phyloP scores from a whole-genome alignment of 495 filamentous ascomycete species.

The Penicillium verhagenii region DNA sequence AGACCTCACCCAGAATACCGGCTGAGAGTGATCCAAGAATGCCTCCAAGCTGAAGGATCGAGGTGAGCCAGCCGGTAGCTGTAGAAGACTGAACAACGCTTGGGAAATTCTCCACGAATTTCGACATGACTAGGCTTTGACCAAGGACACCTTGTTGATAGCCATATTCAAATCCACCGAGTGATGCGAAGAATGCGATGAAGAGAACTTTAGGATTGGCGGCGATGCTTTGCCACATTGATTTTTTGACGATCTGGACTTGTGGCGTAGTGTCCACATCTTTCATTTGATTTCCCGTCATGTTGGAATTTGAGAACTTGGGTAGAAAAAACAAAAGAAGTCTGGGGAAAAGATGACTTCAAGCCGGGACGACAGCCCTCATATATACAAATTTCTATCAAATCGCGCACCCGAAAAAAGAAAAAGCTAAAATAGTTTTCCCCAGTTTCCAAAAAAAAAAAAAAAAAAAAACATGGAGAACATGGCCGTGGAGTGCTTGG shows the following conservation, averaged over 20 bases:
- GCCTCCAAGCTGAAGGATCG: conserved; percentile 74
- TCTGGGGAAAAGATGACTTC: not conserved
- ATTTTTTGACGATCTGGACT: conserved; percentile 25
- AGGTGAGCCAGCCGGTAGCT: conserved; percentile 45
- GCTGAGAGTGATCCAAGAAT: conserved; percentile 67
- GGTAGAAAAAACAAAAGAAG: not conserved
- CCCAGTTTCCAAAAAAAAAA: no score
- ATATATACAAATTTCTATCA: conserved; percentile 5
- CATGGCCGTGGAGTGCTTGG: no score
- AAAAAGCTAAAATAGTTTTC: no score
- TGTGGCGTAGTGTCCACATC: conserved; percentile 23
- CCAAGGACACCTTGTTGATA: conserved; percentile 48
- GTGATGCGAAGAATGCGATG: conserved; percentile 46
- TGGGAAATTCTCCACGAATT: conserved; percentile 45
- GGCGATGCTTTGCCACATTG: conserved; percentile 33
- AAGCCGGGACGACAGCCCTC: not conserved
- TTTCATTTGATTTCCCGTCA: conserved; percentile 16
- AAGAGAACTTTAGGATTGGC: conserved; percentile 40
- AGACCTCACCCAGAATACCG: conserved; percentile 54
- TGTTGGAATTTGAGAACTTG: conserved; percentile 4
- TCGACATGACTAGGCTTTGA: conserved; percentile 42
- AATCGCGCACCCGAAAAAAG: conserved; percentile 13
- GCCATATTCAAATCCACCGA: conserved; percentile 48
- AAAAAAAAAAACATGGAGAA: conserved; percentile 21
- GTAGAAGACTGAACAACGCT: conserved; percentile 37